Conservation (phyloP, 495 filamentous ascomycete species). For the Parachaetomium inaequale region DNA sequence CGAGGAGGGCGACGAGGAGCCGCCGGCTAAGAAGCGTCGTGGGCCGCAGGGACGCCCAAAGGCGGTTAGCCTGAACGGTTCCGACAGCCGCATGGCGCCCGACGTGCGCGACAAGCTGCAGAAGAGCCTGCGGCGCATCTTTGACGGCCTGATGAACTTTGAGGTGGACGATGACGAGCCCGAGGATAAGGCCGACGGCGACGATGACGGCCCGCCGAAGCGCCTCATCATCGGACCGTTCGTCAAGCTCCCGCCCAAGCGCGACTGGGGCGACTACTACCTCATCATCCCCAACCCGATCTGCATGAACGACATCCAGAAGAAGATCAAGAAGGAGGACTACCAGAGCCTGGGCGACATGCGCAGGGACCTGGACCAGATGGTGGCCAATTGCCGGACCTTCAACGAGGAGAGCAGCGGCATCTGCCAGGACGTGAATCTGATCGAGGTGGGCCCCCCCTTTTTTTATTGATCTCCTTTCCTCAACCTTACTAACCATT, state of each 20-base stretch:
- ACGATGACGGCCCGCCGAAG: slow-evolving; percentile 42
- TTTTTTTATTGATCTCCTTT: neutral
- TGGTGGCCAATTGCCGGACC: slow-evolving; percentile 86
- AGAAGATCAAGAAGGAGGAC: slow-evolving; percentile 89
- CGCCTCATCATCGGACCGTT: slow-evolving; percentile 92
- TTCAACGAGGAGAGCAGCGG: slow-evolving; percentile 95
- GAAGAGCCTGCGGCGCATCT: slow-evolving; percentile 67
- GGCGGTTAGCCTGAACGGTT: slow-evolving; percentile 29
- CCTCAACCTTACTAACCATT: slow-evolving; percentile 26
- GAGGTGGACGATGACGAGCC: slow-evolving; percentile 62
- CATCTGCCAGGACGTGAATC: slow-evolving; percentile 85
- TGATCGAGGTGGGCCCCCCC: slow-evolving; percentile 70
- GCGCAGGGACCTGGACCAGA: slow-evolving; percentile 71
- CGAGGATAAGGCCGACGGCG: slow-evolving; percentile 29
- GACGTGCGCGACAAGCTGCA: slow-evolving; percentile 64
- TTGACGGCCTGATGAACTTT: slow-evolving; percentile 74
- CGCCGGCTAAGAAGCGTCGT: slow-evolving; percentile 73
- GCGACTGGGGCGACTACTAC: slow-evolving; percentile 89
- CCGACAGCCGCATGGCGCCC: slow-evolving; percentile 33
- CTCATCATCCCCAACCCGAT: slow-evolving; percentile 87
- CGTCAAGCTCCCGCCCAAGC: slow-evolving; percentile 82
- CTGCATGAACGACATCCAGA: slow-evolving; percentile 87
- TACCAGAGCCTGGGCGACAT: slow-evolving; percentile 79
- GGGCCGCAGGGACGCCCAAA: slow-evolving; percentile 66
- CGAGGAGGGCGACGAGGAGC: slow-evolving; percentile 73